phyloP scores from a whole-genome alignment of 2,329 filamentous ascomycete genomes.

The Botrytis pseudocinerea region DNA sequence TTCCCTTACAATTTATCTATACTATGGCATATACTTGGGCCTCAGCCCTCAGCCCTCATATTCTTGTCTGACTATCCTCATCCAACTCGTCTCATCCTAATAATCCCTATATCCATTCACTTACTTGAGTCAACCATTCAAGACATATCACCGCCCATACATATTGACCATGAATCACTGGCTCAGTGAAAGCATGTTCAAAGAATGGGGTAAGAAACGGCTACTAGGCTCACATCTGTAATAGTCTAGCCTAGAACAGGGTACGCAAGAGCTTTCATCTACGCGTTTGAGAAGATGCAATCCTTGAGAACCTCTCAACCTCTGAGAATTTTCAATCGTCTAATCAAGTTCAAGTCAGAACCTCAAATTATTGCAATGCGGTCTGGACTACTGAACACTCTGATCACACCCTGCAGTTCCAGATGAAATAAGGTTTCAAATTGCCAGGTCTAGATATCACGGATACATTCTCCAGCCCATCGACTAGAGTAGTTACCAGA shows the following conservation, averaged over 20 bases:
- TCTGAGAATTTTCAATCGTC: not conserved
- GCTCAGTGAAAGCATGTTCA: not conserved
- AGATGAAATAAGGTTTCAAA: not conserved
- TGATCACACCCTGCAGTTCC: not conserved
- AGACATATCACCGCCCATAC: not conserved
- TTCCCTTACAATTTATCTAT: not conserved
- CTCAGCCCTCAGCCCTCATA: not conserved
- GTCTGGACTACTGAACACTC: not conserved
- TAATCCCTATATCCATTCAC: not conserved
- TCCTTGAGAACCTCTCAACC: not conserved
- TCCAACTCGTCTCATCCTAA: not conserved
- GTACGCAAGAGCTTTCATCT: not conserved
- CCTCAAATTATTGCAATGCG: not conserved
- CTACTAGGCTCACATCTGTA: not conserved
- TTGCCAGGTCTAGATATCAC: not conserved
- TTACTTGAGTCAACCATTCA: not conserved
- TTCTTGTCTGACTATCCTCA: not conserved
- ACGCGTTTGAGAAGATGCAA: not conserved
- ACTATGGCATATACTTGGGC: not conserved
- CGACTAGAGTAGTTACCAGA: not conserved
- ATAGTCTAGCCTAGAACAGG: not conserved
- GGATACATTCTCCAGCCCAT: not conserved
- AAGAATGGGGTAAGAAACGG: not conserved
- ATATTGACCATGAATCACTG: not conserved
- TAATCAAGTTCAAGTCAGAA: not conserved